Evolutionary conservation across 1,139 yeast genomes (phyloP).

Genomic region (Taphrina confusa): DNA sequence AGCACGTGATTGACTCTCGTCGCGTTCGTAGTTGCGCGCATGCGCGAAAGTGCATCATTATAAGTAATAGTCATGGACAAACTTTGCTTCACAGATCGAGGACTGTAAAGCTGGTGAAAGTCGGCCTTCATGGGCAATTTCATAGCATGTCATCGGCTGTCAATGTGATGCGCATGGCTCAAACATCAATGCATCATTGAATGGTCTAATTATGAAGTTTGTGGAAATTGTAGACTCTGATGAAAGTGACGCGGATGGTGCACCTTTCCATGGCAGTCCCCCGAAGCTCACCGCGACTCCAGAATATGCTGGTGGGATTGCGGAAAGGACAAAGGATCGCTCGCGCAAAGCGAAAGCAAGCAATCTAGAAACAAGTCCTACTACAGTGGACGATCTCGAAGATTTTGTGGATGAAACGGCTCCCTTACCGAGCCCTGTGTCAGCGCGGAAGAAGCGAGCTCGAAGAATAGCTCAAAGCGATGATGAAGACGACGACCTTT

Average conservation of each 20-base stretch:
- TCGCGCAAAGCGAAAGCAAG: background rate
- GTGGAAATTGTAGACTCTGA: constrained; percentile 21
- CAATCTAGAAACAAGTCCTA: background rate
- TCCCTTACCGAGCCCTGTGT: background rate
- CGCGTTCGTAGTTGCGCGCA: too few species aligned
- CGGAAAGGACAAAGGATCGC: constrained; percentile 17
- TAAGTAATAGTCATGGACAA: too few species aligned
- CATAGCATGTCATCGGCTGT: too few species aligned
- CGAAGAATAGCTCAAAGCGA: background rate
- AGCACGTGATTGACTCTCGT: too few species aligned
- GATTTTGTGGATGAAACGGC: constrained; percentile 1
- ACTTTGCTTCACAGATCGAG: too few species aligned
- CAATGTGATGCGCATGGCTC: too few species aligned
- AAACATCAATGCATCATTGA: too few species aligned
- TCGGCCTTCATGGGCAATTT: too few species aligned
- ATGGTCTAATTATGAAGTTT: constrained; percentile 23
- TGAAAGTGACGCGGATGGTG: background rate
- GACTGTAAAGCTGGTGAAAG: too few species aligned
- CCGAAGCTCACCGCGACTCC: background rate
- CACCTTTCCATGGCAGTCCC: background rate
- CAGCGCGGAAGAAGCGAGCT: background rate
- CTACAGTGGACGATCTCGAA: background rate
- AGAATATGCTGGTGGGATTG: constrained; percentile 2
- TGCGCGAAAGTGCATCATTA: too few species aligned
- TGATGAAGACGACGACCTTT: constrained; percentile 12